Evolutionary conservation across 768 basidiomycete genomes (phyloP), one percentile per base, ranked within the genome.

Genomic region (Porphyrellus cyaneotinctus): DNA sequence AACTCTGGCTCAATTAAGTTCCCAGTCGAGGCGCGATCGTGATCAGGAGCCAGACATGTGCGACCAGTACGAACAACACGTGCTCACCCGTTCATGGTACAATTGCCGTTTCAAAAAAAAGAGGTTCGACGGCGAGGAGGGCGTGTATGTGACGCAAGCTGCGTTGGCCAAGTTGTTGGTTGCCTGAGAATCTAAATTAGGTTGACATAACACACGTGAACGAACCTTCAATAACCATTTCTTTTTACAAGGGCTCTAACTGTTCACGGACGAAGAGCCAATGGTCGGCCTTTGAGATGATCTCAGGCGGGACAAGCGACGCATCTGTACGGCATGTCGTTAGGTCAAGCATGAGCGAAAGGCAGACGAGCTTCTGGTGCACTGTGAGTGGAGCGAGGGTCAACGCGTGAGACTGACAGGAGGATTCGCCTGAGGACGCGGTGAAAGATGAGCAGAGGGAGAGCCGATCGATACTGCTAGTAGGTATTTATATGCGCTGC

Each of bases 121-220:
- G 72, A 23, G 76, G 63, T 13, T 75, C 70, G 57, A 86, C 95
- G 15, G 83, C 83, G 43, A 82, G 78, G 42, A 94, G 78, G 12
- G 88, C 78, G 60, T 83, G 74, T 83, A 95, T 38, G 97, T 78
- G 47, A 95, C 70, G 8, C 91, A 84, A 23, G 91, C 81, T 0
- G 90, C 79, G 65, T 95, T 95, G 38, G 91, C 82, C 20, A 93
- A 77, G 66, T 92, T 93, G 66, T 92, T 93, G n/a, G 92, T 82
- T 37, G 95, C 78, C 90, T 92, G 60, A 20, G 37, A 43, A 37
- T 36, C 43, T 15, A 20, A 28, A 8, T 26, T 22, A 43, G 8
- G 41, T 44, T 20, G 47, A 43, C 23, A 23, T n/a, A 44, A 52
- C 31, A 56, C 53, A 24, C 22, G 56, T 36, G 5, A 36, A n/a